Base-by-base conservation (phyloP, 2,329 filamentous ascomycete species). In the Alternaria alternata region DNA sequence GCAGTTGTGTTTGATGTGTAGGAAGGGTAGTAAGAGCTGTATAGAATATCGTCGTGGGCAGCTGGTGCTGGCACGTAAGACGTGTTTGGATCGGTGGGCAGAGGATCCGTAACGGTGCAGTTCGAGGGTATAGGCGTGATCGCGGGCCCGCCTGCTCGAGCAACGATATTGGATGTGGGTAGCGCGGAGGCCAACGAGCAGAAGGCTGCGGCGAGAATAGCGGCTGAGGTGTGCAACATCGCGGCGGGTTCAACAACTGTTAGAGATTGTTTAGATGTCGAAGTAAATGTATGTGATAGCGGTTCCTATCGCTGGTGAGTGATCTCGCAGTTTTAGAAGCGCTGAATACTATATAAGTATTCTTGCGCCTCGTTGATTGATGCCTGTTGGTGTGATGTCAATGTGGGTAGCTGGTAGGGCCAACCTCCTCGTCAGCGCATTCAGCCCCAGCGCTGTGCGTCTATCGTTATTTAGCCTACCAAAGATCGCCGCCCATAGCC, bases 131-230 rank as follows among this genome's bases (percentile, higher is more conserved):
- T 74, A 9, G 79, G 75, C 7, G 59, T 60, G 44, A 64, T 63
- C 11, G 64, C 64, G 18, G 79, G 79, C 3, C 72, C 78, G 49
- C 79, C 79, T 24, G 78, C 78, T 26, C 77, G 73, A 20, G 63
- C 11, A 20, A 36, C 2, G 22, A 54, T 12, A 18, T 48, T 44
- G 7, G 55, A 14, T 16, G 62, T 47, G 11, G 59, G 59, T 14
- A 57, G 54, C 16, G 62, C 55, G 20, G 54, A 52, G n/a, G 39
- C 36, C 42, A 51, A 52, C 34, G 51, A 57, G 54, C 24, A 54
- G 30, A 63, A 14, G 12, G 32, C 42, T 46, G 55, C 30, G 2
- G 30, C 30, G 20, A 57, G 24, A 20, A 59, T 39, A 14, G 54
- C 36, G 24, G 51, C 36, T 36, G 56, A 51, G 30, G 44, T 22